A percentile compares a stretch with the other conserved stretches of the same genome.
These are phyloP conservation scores for Hemisphaericaspora xylofermentans DNA, from an alignment of 1,139 yeast species.

Conservation along the genomic window DNA sequence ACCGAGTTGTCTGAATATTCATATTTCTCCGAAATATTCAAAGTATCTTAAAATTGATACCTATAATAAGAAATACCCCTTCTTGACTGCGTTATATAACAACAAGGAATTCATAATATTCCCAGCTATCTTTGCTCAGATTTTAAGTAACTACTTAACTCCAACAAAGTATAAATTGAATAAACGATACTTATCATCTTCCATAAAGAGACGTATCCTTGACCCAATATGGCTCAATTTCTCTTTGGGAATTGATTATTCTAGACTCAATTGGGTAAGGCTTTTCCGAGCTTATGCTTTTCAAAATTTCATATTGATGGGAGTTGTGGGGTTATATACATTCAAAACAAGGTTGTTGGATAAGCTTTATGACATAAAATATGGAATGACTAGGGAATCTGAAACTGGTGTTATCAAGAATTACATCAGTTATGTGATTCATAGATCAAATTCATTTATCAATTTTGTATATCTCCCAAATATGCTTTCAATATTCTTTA, in stretches of 20 bases:
- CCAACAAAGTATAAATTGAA: conserved; percentile 40
- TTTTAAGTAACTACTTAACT: conserved; percentile 43
- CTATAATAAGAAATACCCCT: conserved; percentile 19
- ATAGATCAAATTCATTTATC: conserved; percentile 31
- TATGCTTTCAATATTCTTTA: conserved; percentile 34
- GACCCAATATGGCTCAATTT: conserved; percentile 48
- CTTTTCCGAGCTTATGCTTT: conserved; percentile 26
- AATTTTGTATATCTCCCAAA: conserved; percentile 42
- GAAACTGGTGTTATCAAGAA: conserved; percentile 17
- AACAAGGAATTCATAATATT: conserved; percentile 35
- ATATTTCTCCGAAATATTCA: conserved; percentile 29
- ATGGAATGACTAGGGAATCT: conserved; percentile 15
- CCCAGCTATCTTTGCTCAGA: conserved; percentile 41
- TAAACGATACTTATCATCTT: conserved; percentile 36
- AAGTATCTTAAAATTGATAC: conserved; percentile 27
- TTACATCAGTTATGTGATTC: conserved; percentile 23
- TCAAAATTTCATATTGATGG: conserved; percentile 28
- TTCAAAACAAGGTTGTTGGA: conserved; percentile 29
- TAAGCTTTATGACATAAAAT: conserved; percentile 29
- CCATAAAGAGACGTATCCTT: conserved; percentile 31
- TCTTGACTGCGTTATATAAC: conserved; percentile 24
- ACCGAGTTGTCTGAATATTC: conserved; percentile 32
- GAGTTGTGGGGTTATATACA: conserved; percentile 19
- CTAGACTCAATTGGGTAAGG: conserved; percentile 31
- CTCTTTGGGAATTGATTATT: conserved; percentile 27